Evolutionary conservation across 2,329 filamentous ascomycete genomes (phyloP).

Genomic region (Aspergillus sp.): DNA sequence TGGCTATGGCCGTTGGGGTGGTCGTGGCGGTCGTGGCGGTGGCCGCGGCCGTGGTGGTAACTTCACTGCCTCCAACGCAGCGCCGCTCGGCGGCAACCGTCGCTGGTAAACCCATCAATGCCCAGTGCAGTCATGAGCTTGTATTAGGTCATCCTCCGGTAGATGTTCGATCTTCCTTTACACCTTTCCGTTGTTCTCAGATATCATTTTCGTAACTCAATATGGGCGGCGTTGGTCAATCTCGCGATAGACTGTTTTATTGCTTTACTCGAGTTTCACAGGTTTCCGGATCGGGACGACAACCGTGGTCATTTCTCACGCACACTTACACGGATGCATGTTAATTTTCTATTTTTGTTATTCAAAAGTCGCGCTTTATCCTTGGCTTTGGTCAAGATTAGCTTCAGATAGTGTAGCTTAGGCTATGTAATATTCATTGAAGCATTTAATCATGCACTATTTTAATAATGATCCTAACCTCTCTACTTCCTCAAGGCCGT

Average conservation of each 20-base stretch:
- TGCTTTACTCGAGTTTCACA: conserved; percentile 18
- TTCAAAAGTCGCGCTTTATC: conserved; percentile 17
- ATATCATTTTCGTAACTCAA: conserved; percentile 33
- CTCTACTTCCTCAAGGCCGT: conserved; percentile 14
- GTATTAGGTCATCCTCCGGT: conserved; percentile 30
- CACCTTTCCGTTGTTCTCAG: conserved; percentile 17
- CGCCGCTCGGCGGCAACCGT: conserved; percentile 56
- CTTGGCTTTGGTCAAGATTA: conserved; percentile 8
- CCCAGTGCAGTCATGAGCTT: conserved; percentile 26
- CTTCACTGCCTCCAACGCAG: conserved; percentile 59
- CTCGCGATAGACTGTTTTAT: conserved; percentile 37
- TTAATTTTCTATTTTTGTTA: conserved; percentile 17
- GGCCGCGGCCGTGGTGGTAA: conserved; percentile 52
- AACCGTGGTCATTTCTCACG: conserved; percentile 7
- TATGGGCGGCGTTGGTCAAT: conserved; percentile 39
- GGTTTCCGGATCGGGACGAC: conserved; percentile 11
- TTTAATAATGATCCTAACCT: not conserved
- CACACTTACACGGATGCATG: conserved; percentile 13
- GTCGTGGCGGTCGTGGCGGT: conserved; percentile 68
- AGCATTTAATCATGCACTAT: not conserved
- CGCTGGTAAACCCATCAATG: conserved; percentile 52
- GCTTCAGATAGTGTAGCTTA: conserved; percentile 18
- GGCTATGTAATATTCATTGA: conserved; percentile 9
- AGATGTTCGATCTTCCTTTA: conserved; percentile 23
- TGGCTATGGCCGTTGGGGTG: conserved; percentile 56